Base-by-base conservation (phyloP, 1,139 yeast genomes). In the Sugiyamaella sp. region DNA sequence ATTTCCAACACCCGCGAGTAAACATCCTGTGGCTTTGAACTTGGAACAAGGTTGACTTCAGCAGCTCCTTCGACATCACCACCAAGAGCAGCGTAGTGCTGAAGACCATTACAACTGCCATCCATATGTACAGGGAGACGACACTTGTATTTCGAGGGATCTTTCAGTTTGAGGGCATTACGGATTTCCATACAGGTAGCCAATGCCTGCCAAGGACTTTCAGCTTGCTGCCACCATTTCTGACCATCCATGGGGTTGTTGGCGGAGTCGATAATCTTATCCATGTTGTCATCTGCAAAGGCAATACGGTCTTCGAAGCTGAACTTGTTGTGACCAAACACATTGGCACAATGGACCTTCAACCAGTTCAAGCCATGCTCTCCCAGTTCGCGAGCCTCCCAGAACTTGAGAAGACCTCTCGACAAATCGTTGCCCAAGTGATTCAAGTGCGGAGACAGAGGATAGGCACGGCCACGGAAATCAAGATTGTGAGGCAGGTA, bases 21-120 rank as follows among this genome's bases (percentile, higher is more conserved):
- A 43, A 93, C 96, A 75, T 93, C 99, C 60, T 87, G 93, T 1
- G 99, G 99, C 62, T 80, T 80, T 16, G 86, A 91, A 32, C 85
- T 80, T 2, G 96, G 96, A 41, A 84, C 76, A 67, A 93, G 74
- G 66, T 93, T 93, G 37, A 93, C 99, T 72, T 91, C 97, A 48
- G 78, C 79, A 0, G 98, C 99, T 69, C 99, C 99, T 69, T 88
- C 97, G 24, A 82, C 65, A 72, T 93, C 98, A 71, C 98, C 97
- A 64, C 98, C 99, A 41, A 93, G 78, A 0, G 99, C 99, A 14
- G 99, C 98, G 72, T 93, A 93, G 72, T 93, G 99, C 71, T 93
- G 99, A 56, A 93, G 77, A 5, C 99, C 99, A 68, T 93, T 93
- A 74, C 99, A 93, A 0, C 98, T 89, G 62, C 99, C 99, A 72